phyloP scores from a whole-genome alignment of 306 rosid genomes.

The Ammopiptanthus mongolicus region DNA sequence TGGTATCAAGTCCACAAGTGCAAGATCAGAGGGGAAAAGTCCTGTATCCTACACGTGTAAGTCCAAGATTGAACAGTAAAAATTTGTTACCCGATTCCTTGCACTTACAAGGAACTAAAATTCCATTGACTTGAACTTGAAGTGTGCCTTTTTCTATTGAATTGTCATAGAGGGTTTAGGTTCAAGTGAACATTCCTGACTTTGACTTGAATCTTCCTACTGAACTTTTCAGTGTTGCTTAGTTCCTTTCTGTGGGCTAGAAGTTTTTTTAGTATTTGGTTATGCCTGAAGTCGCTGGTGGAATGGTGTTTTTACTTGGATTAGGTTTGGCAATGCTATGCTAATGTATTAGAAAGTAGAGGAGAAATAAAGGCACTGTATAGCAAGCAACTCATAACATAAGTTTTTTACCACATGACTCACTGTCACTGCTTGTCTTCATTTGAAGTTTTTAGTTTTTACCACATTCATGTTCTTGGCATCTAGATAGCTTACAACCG shows the following conservation, averaged over 20 bases:
- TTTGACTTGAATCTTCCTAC: not conserved
- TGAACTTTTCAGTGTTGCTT: not conserved
- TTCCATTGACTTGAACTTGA: slow-evolving; percentile 7
- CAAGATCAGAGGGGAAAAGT: not conserved
- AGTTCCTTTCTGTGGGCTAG: not conserved
- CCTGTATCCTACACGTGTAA: not conserved
- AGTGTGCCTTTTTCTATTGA: not conserved
- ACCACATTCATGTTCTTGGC: slow-evolving; percentile 29
- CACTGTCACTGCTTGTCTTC: not conserved
- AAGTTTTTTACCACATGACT: not conserved
- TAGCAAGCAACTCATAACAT: not conserved
- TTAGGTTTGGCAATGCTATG: not conserved
- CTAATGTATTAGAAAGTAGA: not conserved
- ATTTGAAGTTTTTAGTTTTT: slow-evolving; percentile 5
- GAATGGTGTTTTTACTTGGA: not conserved
- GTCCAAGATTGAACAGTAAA: not conserved
- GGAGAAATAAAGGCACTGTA: not conserved
- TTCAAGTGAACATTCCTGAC: not conserved
- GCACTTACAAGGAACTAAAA: not conserved
- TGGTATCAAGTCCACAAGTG: not conserved
- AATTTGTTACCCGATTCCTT: not conserved
- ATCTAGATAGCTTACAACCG: slow-evolving; percentile 1
- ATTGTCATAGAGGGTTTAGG: not conserved
- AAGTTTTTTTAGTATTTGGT: too few species aligned
- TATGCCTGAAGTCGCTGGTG: too few species aligned